These are phyloP conservation scores for Xylaria digitata DNA, from an alignment of 2,329 filamentous ascomycete species.

Conservation along the genomic window DNA sequence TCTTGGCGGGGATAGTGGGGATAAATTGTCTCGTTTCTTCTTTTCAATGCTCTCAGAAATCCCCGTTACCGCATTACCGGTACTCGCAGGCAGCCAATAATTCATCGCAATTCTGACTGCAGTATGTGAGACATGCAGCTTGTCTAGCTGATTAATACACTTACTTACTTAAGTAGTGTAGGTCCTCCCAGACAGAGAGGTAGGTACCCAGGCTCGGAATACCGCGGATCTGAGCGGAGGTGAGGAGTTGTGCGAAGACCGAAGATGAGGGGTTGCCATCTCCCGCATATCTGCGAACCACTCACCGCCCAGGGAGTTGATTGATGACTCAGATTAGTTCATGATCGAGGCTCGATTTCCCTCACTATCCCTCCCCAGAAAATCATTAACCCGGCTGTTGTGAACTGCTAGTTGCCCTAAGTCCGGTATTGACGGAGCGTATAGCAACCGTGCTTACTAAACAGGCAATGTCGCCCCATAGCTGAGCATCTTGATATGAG, in stretches of 20 bases:
- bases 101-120: neutral
- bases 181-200: no score
- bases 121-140: neutral
- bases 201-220: no score
- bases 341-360: neutral
- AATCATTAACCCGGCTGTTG: conserved; percentile 18
- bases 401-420: conserved; percentile 11
- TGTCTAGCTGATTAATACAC: no score
- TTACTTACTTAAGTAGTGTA: no score
- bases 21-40: neutral
- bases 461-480: neutral
- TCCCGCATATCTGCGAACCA: no score
- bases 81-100: neutral
- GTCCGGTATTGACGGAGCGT: conserved; percentile 8
- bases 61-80: neutral
- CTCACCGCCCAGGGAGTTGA: neutral
- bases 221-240: neutral
- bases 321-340: neutral
- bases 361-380: conserved; percentile 19
- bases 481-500: neutral
- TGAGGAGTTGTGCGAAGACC: conserved; percentile 18
- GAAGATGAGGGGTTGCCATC: neutral
- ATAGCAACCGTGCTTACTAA: conserved; percentile 2
- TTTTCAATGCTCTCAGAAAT: neutral
- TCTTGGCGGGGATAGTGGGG: conserved; percentile 18